These are phyloP conservation scores for Pterocarpus santalinus DNA, from an alignment of 306 rosid genomes.

Conservation along the genomic window DNA sequence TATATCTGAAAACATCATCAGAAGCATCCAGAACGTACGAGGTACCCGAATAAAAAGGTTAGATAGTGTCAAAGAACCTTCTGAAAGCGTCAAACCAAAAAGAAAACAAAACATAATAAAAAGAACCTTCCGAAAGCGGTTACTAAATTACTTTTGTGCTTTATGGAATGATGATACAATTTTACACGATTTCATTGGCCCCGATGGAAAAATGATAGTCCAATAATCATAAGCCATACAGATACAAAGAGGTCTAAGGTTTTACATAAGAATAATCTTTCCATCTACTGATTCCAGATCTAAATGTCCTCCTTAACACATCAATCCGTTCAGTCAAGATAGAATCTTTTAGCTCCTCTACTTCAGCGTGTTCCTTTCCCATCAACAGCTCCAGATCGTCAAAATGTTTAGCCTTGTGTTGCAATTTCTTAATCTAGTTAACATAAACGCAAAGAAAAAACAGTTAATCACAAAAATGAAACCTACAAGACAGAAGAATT, in stretches of 20 bases:
- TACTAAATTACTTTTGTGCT: not conserved
- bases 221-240: conserved; percentile 34
- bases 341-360: conserved; percentile 70
- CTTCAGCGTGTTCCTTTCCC: conserved; percentile 73
- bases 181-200: conserved; percentile 27
- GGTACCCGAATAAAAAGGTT: not conserved
- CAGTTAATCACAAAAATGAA: conserved; percentile 38
- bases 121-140: conserved; percentile 4
- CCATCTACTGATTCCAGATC: conserved; percentile 80
- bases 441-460: conserved; percentile 39
- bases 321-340: conserved; percentile 71
- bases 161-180: not conserved
- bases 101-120: too few relatives aligned
- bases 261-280: conserved; percentile 71
- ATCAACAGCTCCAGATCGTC: conserved; percentile 80
- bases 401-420: conserved; percentile 73
- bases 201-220: conserved; percentile 26
- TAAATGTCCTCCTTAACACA: conserved; percentile 61
- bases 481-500: conserved; percentile 33
- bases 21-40: not conserved
- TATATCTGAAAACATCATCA: not conserved
- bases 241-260: conserved; percentile 53
- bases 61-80: not conserved
- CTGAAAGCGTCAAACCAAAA: not conserved
- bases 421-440: conserved; percentile 72